A percentile compares a stretch with the other conserved stretches of the same genome.
phyloP scores from a whole-genome alignment of 306 rosid genomes.

The Castanea mollissima region DNA sequence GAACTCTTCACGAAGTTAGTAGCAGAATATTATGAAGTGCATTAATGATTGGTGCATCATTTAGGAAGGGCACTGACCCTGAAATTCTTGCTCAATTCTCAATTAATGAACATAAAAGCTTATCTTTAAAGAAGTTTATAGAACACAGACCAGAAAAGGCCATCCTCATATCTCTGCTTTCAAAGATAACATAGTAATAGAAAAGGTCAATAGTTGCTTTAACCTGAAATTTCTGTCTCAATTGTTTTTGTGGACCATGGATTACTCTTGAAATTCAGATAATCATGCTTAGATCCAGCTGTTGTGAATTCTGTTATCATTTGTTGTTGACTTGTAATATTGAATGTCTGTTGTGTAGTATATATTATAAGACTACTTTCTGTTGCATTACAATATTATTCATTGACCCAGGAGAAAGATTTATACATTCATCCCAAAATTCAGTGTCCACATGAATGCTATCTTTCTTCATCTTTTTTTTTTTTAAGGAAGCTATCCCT shows the following conservation, averaged over 20 bases:
- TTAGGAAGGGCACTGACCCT: neutral
- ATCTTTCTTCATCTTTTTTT: neutral
- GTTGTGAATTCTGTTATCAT: too few relatives aligned
- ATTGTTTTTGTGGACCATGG: neutral
- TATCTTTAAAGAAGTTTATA: neutral
- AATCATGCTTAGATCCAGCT: neutral
- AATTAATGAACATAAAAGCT: neutral
- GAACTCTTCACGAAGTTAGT: neutral
- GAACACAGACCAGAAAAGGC: neutral
- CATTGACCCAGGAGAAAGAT: neutral
- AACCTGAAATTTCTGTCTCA: neutral
- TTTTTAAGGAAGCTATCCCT: neutral
- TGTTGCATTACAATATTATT: too few relatives aligned
- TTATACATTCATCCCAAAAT: neutral
- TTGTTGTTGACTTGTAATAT: too few relatives aligned
- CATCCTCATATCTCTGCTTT: neutral
- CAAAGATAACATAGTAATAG: neutral
- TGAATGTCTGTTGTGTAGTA: too few relatives aligned
- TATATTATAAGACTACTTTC: too few relatives aligned
- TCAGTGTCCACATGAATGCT: neutral
- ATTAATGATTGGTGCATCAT: neutral
- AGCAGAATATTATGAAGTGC: neutral
- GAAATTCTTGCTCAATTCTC: neutral
- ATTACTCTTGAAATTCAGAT: neutral
- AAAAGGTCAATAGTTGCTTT: neutral